These are phyloP conservation scores for Cladobotryum mycophilum DNA, from an alignment of 2,329 filamentous ascomycete species.

Conservation along the genomic window DNA sequence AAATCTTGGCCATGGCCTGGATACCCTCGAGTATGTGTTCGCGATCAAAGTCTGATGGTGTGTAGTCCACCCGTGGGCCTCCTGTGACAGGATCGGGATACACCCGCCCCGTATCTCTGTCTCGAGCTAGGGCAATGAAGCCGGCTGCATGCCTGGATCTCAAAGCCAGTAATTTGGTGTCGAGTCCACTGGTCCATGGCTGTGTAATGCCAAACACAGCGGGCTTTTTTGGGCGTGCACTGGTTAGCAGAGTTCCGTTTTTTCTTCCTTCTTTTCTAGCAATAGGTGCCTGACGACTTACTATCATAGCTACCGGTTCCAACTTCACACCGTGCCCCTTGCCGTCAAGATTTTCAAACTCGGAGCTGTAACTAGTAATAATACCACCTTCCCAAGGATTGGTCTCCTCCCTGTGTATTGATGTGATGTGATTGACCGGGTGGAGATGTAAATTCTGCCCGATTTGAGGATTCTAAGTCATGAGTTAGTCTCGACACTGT, in stretches of 20 bases:
- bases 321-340: slow-evolving; percentile 78
- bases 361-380: slow-evolving; percentile 69
- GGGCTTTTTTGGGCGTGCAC: slow-evolving; percentile 46
- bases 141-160: slow-evolving; percentile 63
- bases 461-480: slow-evolving; percentile 62
- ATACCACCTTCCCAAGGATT: slow-evolving; percentile 70
- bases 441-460: slow-evolving; percentile 79
- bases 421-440: slow-evolving; percentile 56
- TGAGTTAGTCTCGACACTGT: not conserved
- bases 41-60: slow-evolving; percentile 63
- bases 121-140: slow-evolving; percentile 69
- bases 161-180: slow-evolving; percentile 65
- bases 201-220: slow-evolving; percentile 55
- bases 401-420: slow-evolving; percentile 63
- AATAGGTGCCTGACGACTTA: slow-evolving; percentile 25
- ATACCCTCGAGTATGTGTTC: slow-evolving; percentile 65
- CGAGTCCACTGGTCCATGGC: slow-evolving; percentile 61
- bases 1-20: slow-evolving; percentile 66
- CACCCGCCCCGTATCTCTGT: slow-evolving; percentile 69
- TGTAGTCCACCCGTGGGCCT: slow-evolving; percentile 62
- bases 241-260: not conserved
- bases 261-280: not conserved
- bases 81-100: slow-evolving; percentile 65
- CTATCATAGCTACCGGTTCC: slow-evolving; percentile 66
- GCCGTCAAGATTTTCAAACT: slow-evolving; percentile 75